Evolutionary conservation across 2,329 filamentous ascomycete genomes (phyloP).

Genomic region (Dendrostoma leiphaemia): DNA sequence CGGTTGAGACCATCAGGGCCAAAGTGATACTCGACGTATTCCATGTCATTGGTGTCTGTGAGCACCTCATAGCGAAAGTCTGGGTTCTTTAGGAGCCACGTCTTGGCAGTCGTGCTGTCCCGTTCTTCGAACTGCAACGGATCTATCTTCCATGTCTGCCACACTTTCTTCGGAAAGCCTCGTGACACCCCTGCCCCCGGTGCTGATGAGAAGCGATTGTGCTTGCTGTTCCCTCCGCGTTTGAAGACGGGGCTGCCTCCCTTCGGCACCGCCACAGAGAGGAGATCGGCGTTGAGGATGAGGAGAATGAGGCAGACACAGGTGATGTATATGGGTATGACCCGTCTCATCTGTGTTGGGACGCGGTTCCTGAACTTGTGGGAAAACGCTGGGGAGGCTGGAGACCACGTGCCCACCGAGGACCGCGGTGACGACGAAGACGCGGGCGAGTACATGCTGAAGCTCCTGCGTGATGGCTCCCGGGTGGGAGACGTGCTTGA

Average conservation of each 20-base stretch:
- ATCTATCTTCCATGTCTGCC: conserved; percentile 75
- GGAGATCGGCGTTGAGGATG: conserved; percentile 43
- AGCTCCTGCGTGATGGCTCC: conserved; percentile 2
- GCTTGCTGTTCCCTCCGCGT: conserved; percentile 23
- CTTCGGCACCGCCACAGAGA: conserved; percentile 21
- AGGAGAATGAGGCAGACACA: conserved; percentile 44
- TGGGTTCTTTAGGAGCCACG: conserved; percentile 67
- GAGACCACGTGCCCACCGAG: conserved; percentile 23
- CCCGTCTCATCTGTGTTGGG: conserved; percentile 37
- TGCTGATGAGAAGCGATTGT: conserved; percentile 11
- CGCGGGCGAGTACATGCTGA: conserved; percentile 15
- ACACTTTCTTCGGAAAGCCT: conserved; percentile 65
- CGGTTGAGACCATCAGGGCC: conserved; percentile 64
- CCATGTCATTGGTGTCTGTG: conserved; percentile 65
- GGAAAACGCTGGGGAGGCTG: conserved; percentile 23
- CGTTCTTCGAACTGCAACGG: conserved; percentile 64
- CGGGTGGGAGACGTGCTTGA: conserved; percentile 3
- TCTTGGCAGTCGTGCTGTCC: conserved; percentile 58
- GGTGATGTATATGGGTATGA: conserved; percentile 44
- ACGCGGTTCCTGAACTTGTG: conserved; percentile 29
- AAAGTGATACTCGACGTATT: conserved; percentile 67
- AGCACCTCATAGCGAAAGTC: conserved; percentile 66
- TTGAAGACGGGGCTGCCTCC: conserved; percentile 21
- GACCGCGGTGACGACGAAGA: conserved; percentile 15
- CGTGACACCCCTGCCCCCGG: conserved; percentile 15